phyloP scores from a whole-genome alignment of 2,329 filamentous ascomycete species.

The Monosporascus sp. region DNA sequence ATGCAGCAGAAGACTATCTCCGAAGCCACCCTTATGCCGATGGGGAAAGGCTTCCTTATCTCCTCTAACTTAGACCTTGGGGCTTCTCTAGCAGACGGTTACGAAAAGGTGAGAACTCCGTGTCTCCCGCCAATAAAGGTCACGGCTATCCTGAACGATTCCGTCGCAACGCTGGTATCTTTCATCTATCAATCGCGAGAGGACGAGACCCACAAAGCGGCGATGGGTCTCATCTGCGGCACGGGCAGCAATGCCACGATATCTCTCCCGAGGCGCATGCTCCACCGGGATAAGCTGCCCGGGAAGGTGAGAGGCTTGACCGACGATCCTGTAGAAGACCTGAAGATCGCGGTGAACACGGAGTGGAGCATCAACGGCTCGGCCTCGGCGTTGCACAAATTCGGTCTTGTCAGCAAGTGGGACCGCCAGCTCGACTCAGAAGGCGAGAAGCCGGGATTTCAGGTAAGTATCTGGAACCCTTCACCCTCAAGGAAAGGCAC shows the following conservation, averaged over 20 bases:
- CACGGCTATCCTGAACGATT: constrained; percentile 74
- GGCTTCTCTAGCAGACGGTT: constrained; percentile 53
- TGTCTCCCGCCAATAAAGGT: constrained; percentile 62
- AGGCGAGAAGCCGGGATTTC: constrained; percentile 68
- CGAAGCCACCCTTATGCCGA: constrained; percentile 58
- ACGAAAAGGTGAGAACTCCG: constrained; percentile 41
- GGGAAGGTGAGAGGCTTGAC: constrained; percentile 43
- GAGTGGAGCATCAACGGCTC: constrained; percentile 80
- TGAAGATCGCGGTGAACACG: constrained; percentile 74
- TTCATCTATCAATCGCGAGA: constrained; percentile 67
- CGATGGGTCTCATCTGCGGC: constrained; percentile 76
- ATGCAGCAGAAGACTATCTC: constrained; percentile 60
- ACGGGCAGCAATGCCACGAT: constrained; percentile 80
- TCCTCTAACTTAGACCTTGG: constrained; percentile 56
- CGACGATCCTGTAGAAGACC: constrained; percentile 40
- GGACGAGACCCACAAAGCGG: constrained; percentile 56
- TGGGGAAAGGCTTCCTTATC: constrained; percentile 67
- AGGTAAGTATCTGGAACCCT: constrained; percentile 26
- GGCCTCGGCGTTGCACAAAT: constrained; percentile 58
- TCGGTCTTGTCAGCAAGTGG: constrained; percentile 64
- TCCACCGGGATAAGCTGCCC: constrained; percentile 60
- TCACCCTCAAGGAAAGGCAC: no score
- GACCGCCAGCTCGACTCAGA: constrained; percentile 61
- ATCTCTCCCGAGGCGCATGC: constrained; percentile 56
- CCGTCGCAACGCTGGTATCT: constrained; percentile 73